Evolutionary conservation across 2,329 filamentous ascomycete genomes (phyloP), one percentile per base, ranked within the genome.

Genomic region (Venturia nashicola): DNA sequence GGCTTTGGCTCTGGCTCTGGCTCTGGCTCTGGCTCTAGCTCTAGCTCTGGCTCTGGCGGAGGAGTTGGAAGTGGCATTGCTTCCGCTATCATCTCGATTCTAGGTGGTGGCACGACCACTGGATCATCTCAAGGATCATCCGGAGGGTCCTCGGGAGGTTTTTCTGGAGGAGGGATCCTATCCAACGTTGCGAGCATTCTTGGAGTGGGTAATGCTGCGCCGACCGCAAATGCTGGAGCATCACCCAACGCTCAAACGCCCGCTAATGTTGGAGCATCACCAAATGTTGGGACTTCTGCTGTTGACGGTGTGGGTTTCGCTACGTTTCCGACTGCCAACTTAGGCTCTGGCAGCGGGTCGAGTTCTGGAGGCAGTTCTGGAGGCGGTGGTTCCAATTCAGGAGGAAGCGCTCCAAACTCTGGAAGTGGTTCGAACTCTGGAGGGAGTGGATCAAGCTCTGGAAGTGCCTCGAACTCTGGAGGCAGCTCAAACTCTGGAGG

Each of bases 401-500:
- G 36, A 16, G 40, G 40, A 16, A 16, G 40, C 12, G 12, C 11
- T 12, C 14, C 40, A 16, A 42, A 42, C 40, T 8, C 40, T 42
- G 65, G 65, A 6, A 57, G 32, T 57, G 65, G 65, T 7, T 66
- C 61, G 40, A 66, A 61, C 18, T 65, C 65, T 7, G 63, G 62
- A 40, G 64, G 36, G 12, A 42, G 40, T 42, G 40, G 40, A 5
- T 8, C 40, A 5, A 42, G 16, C 14, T 64, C 39, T 12, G n/a
- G 36, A 23, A 6, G 43, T 20, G 40, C 4, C 14, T 42, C 40
- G 11, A 42, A 42, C 40, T 42, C 40, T 14, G 40, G 40, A 16
- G 16, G 40, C 5, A 11, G 40, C 11, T 42, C 40, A 12, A 42
- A 16, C 40, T 42, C 40, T 42, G 40, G 11, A 42, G 11, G 40